Base-by-base conservation (phyloP, 2,329 filamentous ascomycete genomes). In the Epichloe elymi region DNA sequence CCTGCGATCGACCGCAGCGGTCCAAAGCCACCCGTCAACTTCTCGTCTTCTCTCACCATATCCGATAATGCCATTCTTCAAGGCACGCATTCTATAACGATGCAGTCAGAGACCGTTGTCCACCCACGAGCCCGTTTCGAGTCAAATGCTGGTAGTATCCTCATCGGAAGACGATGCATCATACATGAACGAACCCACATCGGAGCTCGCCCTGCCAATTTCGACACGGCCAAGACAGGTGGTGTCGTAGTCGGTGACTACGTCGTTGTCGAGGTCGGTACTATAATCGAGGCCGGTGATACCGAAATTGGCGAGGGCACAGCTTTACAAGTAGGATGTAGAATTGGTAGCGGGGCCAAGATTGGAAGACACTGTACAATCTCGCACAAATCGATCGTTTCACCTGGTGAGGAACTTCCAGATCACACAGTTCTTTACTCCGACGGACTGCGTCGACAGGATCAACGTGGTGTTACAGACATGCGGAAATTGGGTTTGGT, bases 41-140 rank as follows among this genome's bases (percentile, higher is more conserved):
- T 85, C 63, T 78, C 79, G 17, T 76, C 77, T 0, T 74, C 74
- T 17, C 68, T 83, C 51, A 74, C 73, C 33, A 82, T 85, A 53
- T 76, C 80, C 61, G 80, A 84, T 56, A 76, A 76, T 53, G 79
- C 81, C 11, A 69, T 78, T 17, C 69, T 85, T 17, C 79, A 73
- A 17, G 93, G 93, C 56, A 82, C 78, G 2, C 78, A 94, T 63
- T 83, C 81, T 1, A 87, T 98, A 56, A 83, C 80, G 43, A 81
- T 97, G 55, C 83, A 83, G 51, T 76, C 86, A 23, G 83, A 88
- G 61, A 83, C 81, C 3, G 79, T 96, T 6, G 70, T 98, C n/a
- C 91, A 97, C 61, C 90, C 93, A 1, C 86, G 90, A 46, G 80
- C 83, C 15, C 82, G 83, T 55, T 77, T 96, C 51, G 86, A 89